Conservation (phyloP, 139 green algal genomes). For the Penium margaritaceum region DNA sequence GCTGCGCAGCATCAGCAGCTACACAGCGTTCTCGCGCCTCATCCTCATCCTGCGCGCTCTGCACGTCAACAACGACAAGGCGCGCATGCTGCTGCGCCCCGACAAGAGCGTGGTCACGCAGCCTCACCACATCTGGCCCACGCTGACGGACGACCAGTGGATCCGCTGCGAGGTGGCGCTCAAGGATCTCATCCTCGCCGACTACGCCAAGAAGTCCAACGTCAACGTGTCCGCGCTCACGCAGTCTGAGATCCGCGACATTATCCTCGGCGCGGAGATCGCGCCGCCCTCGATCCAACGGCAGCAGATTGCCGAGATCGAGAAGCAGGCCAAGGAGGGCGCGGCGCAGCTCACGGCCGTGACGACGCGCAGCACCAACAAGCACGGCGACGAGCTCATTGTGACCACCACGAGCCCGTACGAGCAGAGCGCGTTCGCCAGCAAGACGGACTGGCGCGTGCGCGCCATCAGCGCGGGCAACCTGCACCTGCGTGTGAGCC, state of each 20-base stretch:
- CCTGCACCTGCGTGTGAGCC: conserved; percentile 95
- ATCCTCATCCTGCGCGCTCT: conserved; percentile 92
- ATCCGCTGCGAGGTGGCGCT: conserved; percentile 81
- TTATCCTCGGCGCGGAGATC: conserved; percentile 98
- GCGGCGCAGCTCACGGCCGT: conserved; percentile 75
- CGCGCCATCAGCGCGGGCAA: conserved; percentile 91
- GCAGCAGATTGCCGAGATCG: conserved; percentile 98
- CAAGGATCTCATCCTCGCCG: conserved; percentile 89
- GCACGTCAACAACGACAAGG: conserved; percentile 98
- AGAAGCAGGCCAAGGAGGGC: conserved; percentile 75
- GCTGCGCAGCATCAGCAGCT: conserved; percentile 89
- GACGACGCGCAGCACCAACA: conserved; percentile 89
- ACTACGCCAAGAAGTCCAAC: conserved; percentile 99
- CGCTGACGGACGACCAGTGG: conserved; percentile 95
- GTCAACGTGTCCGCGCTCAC: conserved; percentile 92
- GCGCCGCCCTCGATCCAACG: conserved; percentile 87
- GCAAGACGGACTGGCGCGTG: conserved; percentile 97
- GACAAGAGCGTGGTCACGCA: conserved; percentile 92
- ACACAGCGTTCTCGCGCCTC: conserved; percentile 95
- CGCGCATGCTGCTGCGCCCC: conserved; percentile 84
- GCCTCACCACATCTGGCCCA: conserved; percentile 96
- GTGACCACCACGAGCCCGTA: conserved; percentile 95
- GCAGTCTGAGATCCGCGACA: conserved; percentile 94
- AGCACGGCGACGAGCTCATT: conserved; percentile 93
- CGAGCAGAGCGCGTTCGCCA: conserved; percentile 86